Evolutionary conservation across 2,329 filamentous ascomycete species (phyloP), one percentile per base, ranked within the genome.

Genomic region (Metarhizium brunneum): DNA sequence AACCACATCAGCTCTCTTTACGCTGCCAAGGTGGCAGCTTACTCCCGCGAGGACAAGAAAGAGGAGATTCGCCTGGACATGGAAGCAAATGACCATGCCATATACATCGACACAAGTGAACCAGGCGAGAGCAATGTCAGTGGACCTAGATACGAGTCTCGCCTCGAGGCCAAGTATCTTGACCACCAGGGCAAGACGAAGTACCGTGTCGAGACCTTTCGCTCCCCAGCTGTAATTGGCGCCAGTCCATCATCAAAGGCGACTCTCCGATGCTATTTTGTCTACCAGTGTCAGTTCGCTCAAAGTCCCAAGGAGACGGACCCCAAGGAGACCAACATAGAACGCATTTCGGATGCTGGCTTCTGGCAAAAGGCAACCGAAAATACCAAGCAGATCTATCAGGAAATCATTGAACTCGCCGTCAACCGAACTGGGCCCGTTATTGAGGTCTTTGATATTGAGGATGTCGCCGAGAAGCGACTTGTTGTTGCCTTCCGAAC

Each of bases 161-260:
- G 92, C 58, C 89, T 99, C 58, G 94, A 97, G 75, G 82, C 86
- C 71, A 97, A 97, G 78, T 97, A 97, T 69, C 82, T 99, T 63
- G 91, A 97, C 70, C 84, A 85, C 66, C 86, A 85, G 42, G 86
- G 81, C 63, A 80, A 82, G 30, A 79, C 79, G 65, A 86, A 87
- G 69, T 99, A 95, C 77, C 89, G 94, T 53, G 90, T 99, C 38
- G 94, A 99, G 79, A 96, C 92, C 25, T 99, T 99, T 83, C 86
- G 94, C 59, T 96, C 94, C 2, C 86, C 88, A 3, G 92, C 88
- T 59, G 84, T 86, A 36, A 78, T 97, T 47, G 89, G 89, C 8
- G 80, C 78, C 57, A 73, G 76, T 48, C 75, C 84, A 48, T 81
- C 83, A 58, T 85, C 87, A 56, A 87, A 91, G 66, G 85, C 92